Evolutionary conservation across 23 red algal species (phyloP).

Genomic region (Cyanidioschyzon merolae): DNA sequence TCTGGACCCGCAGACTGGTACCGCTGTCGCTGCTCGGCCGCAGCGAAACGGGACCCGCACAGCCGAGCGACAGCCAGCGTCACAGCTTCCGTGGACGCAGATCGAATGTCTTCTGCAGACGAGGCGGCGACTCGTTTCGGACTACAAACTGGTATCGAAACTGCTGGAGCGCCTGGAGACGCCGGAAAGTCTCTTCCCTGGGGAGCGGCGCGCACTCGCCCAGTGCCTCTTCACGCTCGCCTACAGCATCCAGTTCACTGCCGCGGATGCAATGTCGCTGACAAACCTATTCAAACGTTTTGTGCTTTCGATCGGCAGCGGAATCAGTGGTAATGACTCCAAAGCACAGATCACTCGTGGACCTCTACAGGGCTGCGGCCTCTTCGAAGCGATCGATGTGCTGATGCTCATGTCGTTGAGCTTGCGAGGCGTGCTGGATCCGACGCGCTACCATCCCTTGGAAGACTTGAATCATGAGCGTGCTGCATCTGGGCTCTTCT

Average conservation of each 20-base stretch:
- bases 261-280: neutral
- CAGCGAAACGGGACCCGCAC: neutral
- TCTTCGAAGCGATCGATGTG: neutral
- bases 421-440: conserved; percentile 1
- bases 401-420: neutral
- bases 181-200: neutral
- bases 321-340: neutral
- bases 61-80: neutral
- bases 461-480: neutral
- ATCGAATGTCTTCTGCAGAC: neutral
- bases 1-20: neutral
- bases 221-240: conserved; percentile 12
- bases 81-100: neutral
- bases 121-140: neutral
- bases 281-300: neutral
- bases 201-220: neutral
- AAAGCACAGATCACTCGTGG: neutral
- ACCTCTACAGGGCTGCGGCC: neutral
- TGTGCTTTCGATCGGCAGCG: neutral
- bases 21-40: neutral
- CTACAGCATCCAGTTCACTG: neutral
- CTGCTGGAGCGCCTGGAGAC: neutral
- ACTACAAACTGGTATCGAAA: neutral
- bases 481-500: neutral
- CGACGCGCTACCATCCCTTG: conserved; percentile 11